Conservation (phyloP, 139 green algal genomes). For the Picochlorum sp. region DNA sequence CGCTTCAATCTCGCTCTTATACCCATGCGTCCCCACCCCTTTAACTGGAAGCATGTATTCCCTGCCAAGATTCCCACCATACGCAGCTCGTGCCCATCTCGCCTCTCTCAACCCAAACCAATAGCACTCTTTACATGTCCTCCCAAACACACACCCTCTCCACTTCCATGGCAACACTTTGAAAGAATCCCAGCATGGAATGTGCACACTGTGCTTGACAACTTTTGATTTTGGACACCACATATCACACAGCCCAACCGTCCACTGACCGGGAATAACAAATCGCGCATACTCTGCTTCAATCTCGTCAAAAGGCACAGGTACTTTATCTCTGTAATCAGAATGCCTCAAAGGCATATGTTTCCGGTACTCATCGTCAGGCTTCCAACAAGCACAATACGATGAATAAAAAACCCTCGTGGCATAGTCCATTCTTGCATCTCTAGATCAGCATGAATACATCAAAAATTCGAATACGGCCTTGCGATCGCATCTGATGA, state of each 20-base stretch:
- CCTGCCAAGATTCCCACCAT: constrained; percentile 24
- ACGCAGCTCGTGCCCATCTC: constrained; percentile 26
- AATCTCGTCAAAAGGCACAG: constrained; percentile 3
- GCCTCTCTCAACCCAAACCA: constrained; percentile 28
- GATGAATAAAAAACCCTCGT: background rate
- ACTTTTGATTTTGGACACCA: constrained; percentile 26
- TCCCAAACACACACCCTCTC: constrained; percentile 19
- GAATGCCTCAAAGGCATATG: constrained; percentile 20
- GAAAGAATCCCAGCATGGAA: constrained; percentile 38
- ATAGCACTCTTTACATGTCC: constrained; percentile 26
- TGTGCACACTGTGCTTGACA: constrained; percentile 29
- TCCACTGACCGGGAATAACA: constrained; percentile 25
- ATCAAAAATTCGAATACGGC: too few relatives aligned
- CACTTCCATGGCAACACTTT: constrained; percentile 20
- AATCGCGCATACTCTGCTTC: constrained; percentile 3
- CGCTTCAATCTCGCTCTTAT: constrained; percentile 28
- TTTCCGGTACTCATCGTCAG: background rate
- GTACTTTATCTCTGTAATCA: constrained; percentile 19
- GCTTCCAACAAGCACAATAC: constrained; percentile 7
- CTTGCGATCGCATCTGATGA: too few relatives aligned
- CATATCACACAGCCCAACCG: constrained; percentile 27
- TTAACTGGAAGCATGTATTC: constrained; percentile 28
- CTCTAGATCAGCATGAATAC: too few relatives aligned
- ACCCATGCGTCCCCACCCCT: constrained; percentile 15
- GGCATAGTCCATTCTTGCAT: too few relatives aligned